Base-by-base conservation (phyloP, 495 filamentous ascomycete genomes). In the Hypoxylon trugodes region DNA sequence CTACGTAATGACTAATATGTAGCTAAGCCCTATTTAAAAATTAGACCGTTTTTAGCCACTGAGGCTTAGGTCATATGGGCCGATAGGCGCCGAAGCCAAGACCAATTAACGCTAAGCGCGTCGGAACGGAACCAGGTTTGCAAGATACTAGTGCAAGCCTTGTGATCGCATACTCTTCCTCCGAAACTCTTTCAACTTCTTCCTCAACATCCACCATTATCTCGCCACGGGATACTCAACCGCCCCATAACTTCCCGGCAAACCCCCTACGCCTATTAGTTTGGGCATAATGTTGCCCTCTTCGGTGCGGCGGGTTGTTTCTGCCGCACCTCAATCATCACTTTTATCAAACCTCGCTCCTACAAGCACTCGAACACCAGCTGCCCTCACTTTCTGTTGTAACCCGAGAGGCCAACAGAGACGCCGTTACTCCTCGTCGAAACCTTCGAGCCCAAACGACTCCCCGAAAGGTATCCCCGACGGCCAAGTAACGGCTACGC, bases 401-500 rank as follows among this genome's bases (percentile, higher is more conserved):
- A 73, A 69, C 50, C 66, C 71, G 9, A 76, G 61, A 33, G 33
- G 66, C 49, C 74, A 74, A 52, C 82, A 84, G 66, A 70, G 78
- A 69, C 45, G 70, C 13, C 75, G 83, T 22, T 80, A 78, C 60
- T 84, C 82, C n/a, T 85, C 82, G 7, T 85, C 82, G 6, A 85
- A 84, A 74, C 81, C 83, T 12, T 84, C 83, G 10, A 84, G 78
- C 51, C 78, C 82, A 9, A 79, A 81, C 28, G 77, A 81, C 61
- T 82, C 81, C 3, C 72, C 81, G 12, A 79, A 77, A 37, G 76
- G 75, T n/a, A 73, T 75, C 22, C 53, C 81, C 35, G 73, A 80
- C 55, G 71, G 77, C 30, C 75, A 72, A 35, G 74, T 75, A 8
- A 73, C 73, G 2, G 74, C 81, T 30, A 70, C 74, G 19, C 73